Evolutionary conservation across 495 filamentous ascomycete genomes (phyloP), one percentile per base, ranked within the genome.

Genomic region (Lineolata rhizophorae): DNA sequence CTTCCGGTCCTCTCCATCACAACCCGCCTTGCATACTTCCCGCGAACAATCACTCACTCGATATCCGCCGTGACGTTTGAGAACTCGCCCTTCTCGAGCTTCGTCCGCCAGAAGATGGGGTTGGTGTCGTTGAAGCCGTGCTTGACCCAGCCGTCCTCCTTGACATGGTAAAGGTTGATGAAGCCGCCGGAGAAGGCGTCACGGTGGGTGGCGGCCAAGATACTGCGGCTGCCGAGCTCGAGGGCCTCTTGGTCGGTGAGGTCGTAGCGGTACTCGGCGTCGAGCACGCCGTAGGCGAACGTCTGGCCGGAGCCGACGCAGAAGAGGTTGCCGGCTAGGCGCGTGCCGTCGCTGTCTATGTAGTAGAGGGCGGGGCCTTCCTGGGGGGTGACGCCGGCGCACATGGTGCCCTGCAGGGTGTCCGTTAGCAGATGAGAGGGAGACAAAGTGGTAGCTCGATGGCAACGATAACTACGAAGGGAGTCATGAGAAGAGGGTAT

Each of bases 331-430:
- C 87, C 90, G 22, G 80, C 60, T 28, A 95, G 64, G 17, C 87
- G 68, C 22, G 90, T 95, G 41, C 87, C 87, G 58, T 97, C 87
- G 30, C 76, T 87, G 58, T 97, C 87, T 57, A 97, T 90, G 63
- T 97, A 97, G 68, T 95, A 97, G 10, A 97, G 72, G 21, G 87
- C 87, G 13, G 87, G 85, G 1, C 87, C 87, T 64, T 97, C 87
- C 55, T 82, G 76, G 30, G 80, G 75, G 31, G 87, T 97, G 31
- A 97, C 90, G 43, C 87, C 87, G 39, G 85, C 82, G 59, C 85
- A 85, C 87, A 97, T 97, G 36, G 87, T 97, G 35, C 87, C 87
- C 49, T 52, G 18, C 18, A 29, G n/a, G 22, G 6, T n/a, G n/a
- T n/a, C n/a, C n/a, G n/a, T n/a, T n/a, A n/a, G n/a, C 11, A 9